These are phyloP conservation scores for Coniochaeta prunicola DNA, from an alignment of 2,329 filamentous ascomycete genomes.

Conservation along the genomic window DNA sequence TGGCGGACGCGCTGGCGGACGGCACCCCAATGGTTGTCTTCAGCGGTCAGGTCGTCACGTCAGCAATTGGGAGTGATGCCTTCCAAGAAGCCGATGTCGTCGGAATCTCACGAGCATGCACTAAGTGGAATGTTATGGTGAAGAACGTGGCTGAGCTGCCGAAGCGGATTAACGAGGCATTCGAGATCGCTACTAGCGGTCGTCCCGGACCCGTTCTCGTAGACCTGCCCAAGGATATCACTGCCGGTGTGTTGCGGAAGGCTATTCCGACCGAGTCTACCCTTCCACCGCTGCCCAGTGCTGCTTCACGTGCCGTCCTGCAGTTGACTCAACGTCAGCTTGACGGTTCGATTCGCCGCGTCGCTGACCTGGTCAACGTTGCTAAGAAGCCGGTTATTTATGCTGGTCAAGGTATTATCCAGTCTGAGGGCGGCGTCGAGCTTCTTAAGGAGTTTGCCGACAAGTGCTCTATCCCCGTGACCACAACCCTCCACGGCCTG, in stretches of 20 bases:
- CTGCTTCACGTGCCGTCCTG: conserved; percentile 74
- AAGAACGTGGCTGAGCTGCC: conserved; percentile 92
- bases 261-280: conserved; percentile 73
- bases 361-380: conserved; percentile 75
- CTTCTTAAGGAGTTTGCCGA: conserved; percentile 82
- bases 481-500: conserved; percentile 89
- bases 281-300: conserved; percentile 75
- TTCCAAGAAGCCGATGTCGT: conserved; percentile 96
- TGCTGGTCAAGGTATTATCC: conserved; percentile 83
- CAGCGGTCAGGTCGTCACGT: conserved; percentile 84
- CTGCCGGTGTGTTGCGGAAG: conserved; percentile 71
- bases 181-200: conserved; percentile 93
- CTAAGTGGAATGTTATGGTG: conserved; percentile 99
- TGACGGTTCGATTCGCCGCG: conserved; percentile 63
- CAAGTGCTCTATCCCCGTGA: conserved; percentile 87
- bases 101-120: conserved; percentile 89
- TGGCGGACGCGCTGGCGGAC: conserved; percentile 93
- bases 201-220: conserved; percentile 91
- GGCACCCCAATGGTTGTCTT: conserved; percentile 96
- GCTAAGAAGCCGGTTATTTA: conserved; percentile 95
- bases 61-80: conserved; percentile 86
- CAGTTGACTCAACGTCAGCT: conserved; percentile 68
- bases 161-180: conserved; percentile 91
- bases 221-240: conserved; percentile 94
- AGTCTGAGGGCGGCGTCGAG: conserved; percentile 68